Base-by-base conservation (phyloP, 805 yeast species). In the Candida suzukii region DNA sequence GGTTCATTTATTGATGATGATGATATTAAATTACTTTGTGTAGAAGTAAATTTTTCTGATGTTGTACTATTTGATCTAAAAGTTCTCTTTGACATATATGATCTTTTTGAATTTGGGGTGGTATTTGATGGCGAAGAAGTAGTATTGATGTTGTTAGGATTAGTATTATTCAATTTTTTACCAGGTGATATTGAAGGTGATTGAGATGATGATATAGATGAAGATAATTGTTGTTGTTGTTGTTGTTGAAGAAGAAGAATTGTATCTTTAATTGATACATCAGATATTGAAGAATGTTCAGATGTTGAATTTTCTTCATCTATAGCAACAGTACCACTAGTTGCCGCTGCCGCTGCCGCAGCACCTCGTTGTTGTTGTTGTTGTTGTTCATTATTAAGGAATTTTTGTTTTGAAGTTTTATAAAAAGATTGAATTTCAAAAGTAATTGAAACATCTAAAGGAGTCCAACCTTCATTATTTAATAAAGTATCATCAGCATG, bases 401-500 rank as follows among this genome's bases (percentile, higher is more conserved):
- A 19, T 19, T n/a, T 31, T 31, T 31, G 35, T 40, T 57, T 48
- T 19, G 64, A 26, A 26, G 53, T 54, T 28, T 63, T 58, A 46
- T 71, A 73, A 31, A 63, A 57, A 33, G 64, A 61, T 43, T 70
- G 72, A 3, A 76, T 68, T 38, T 77, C 76, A 49, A 67, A 70
- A 17, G 80, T 73, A 34, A 69, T 64, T 3, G 80, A 75, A 21
- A 78, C 70, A 51, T 83, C 87, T 12, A 69, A 60, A 1, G 90
- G 85, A 19, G 64, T 67, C 78, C 88, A 79, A 3, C 85, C 83
- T n/a, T 69, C 68, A 13, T 61, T 56, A 57, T 86, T 86, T 28
- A 64, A 56, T 19, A 69, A 51, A 19, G 66, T 60, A 30, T 70
- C 70, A 44, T 78, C 73, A 1, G 77, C 74, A 18, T 71, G 67